A percentile compares a stretch with the other conserved stretches of the same genome.
phyloP scores from a whole-genome alignment of 768 basidiomycete species.

The Pleurotus cornucopiae region DNA sequence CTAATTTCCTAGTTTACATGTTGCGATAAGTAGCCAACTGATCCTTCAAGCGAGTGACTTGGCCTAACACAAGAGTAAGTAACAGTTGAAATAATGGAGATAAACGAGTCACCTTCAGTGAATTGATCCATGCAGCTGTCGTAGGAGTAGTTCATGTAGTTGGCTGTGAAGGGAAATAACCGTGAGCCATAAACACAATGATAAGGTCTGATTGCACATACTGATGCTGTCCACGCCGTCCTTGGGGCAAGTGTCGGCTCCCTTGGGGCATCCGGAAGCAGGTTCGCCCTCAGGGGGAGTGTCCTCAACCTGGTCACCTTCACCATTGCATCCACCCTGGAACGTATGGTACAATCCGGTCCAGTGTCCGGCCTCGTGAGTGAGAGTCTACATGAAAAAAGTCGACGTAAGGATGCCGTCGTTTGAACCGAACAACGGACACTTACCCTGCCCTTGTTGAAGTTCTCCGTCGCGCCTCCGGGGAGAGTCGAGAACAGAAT shows the following conservation, averaged over 20 bases:
- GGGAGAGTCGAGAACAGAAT: slow-evolving; percentile 39
- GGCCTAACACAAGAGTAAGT: slow-evolving; percentile 22
- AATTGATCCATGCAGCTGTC: slow-evolving; percentile 49
- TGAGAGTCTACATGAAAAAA: slow-evolving; percentile 32
- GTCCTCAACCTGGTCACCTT: slow-evolving; percentile 42
- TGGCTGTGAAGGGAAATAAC: slow-evolving; percentile 4
- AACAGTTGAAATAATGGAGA: neutral
- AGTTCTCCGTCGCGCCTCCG: slow-evolving; percentile 36
- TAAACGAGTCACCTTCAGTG: slow-evolving; percentile 19
- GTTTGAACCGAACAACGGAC: slow-evolving; percentile 11
- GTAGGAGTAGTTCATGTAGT: slow-evolving; percentile 19
- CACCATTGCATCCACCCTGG: slow-evolving; percentile 41
- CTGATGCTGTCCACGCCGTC: slow-evolving; percentile 41
- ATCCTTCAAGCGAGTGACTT: slow-evolving; percentile 32
- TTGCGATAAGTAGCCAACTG: slow-evolving; percentile 42
- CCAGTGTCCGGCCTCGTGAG: slow-evolving; percentile 60
- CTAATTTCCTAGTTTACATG: neutral
- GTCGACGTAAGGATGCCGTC: slow-evolving; percentile 12
- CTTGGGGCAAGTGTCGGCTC: slow-evolving; percentile 30
- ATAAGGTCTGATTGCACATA: slow-evolving; percentile 9
- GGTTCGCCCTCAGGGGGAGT: slow-evolving; percentile 42
- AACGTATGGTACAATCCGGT: slow-evolving; percentile 57
- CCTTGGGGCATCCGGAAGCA: slow-evolving; percentile 36
- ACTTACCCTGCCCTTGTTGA: slow-evolving; percentile 37
- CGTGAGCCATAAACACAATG: neutral